phyloP scores from a whole-genome alignment of 257 asterid species.

The Solanum peruvianum region DNA sequence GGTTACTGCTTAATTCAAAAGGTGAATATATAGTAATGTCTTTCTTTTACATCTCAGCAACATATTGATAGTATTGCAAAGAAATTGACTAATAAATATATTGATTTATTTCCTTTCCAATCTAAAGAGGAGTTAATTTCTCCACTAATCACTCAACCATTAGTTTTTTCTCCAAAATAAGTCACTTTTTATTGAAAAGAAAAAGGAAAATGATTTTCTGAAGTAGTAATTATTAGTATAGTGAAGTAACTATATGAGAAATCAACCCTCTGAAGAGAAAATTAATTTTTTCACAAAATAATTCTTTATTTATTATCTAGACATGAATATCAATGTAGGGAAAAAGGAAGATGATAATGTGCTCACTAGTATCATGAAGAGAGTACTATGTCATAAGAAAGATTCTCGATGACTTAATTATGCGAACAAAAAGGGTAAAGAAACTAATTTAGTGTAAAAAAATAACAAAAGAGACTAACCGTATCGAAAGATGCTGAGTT shows the following conservation, averaged over 20 bases:
- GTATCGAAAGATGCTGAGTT: constrained; percentile 53
- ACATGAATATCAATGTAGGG: not conserved
- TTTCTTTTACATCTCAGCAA: constrained; percentile 44
- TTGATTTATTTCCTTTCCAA: not conserved
- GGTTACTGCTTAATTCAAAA: constrained; percentile 21
- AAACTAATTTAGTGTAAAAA: not conserved
- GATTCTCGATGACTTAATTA: not conserved
- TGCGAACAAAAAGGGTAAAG: not conserved
- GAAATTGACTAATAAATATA: not conserved
- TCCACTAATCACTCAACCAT: not conserved
- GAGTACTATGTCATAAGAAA: not conserved
- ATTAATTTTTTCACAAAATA: not conserved
- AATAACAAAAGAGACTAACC: constrained; percentile 22
- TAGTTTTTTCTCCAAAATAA: not conserved
- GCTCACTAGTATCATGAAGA: not conserved
- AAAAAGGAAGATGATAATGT: not conserved
- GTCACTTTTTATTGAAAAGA: not conserved
- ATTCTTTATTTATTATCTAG: not conserved
- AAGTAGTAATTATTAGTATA: not conserved
- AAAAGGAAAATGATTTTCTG: not conserved
- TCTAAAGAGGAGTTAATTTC: not conserved
- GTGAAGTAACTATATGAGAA: not conserved
- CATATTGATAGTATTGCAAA: constrained; percentile 47
- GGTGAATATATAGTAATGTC: constrained; percentile 27
- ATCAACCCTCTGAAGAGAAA: not conserved